Evolutionary conservation across 2,329 filamentous ascomycete genomes (phyloP).

Genomic region (Huntiella abstrusa): DNA sequence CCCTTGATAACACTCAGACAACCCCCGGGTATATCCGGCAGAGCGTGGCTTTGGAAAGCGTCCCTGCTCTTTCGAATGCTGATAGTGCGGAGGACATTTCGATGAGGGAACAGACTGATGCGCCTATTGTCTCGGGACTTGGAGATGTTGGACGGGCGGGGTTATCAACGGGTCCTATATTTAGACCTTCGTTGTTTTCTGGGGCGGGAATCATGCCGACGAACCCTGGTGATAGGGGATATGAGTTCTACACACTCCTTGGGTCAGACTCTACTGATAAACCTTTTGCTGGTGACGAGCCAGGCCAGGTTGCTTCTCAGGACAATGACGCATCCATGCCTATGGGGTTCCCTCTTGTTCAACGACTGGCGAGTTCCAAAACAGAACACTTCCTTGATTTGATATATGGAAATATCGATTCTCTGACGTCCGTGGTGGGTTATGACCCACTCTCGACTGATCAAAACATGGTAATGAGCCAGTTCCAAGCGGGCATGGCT

Average conservation of each 20-base stretch:
- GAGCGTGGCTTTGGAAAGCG: too few species aligned
- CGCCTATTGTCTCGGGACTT: not conserved
- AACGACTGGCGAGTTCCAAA: not conserved
- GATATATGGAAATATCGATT: conserved; percentile 7
- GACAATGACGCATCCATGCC: not conserved
- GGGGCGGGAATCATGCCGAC: not conserved
- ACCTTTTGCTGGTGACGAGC: not conserved
- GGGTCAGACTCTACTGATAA: not conserved
- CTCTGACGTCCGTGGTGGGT: too few species aligned
- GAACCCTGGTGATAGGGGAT: not conserved
- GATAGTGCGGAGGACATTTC: not conserved
- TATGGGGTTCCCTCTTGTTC: not conserved
- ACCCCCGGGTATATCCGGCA: too few species aligned
- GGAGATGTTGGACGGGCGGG: not conserved
- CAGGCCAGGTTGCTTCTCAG: not conserved
- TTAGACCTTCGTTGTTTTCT: not conserved
- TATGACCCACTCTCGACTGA: too few species aligned
- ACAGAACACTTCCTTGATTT: conserved; percentile 3
- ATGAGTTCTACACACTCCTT: not conserved
- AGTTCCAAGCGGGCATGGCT: too few species aligned
- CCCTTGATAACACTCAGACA: too few species aligned
- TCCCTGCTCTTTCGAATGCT: not conserved
- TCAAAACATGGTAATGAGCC: too few species aligned
- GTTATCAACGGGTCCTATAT: not conserved
- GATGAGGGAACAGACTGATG: not conserved